Conservation (phyloP, 2,329 filamentous ascomycete genomes). For the Trichoderma simmonsii region DNA sequence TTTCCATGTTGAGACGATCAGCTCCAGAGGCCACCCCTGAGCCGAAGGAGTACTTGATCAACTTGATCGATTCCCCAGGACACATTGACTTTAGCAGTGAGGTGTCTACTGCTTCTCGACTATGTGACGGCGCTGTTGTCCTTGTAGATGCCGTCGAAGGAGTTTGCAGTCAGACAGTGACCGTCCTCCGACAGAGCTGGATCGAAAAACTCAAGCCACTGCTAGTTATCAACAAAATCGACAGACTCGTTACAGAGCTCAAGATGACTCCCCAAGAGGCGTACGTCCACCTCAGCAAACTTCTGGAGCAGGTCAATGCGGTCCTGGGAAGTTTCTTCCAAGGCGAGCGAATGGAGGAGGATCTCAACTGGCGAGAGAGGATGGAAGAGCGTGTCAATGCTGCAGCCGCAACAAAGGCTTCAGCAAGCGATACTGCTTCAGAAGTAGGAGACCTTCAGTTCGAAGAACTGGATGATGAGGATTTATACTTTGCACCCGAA, state of each 20-base stretch:
- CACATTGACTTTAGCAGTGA: constrained; percentile 99
- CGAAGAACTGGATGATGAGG: constrained; percentile 90
- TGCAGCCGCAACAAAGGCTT: constrained; percentile 61
- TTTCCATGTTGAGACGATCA: constrained; percentile 79
- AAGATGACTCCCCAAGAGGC: constrained; percentile 91
- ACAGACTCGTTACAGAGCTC: constrained; percentile 87
- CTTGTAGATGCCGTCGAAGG: constrained; percentile 96
- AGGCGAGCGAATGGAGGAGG: constrained; percentile 97
- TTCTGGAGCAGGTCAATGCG: constrained; percentile 94
- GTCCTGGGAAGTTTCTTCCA: constrained; percentile 97
- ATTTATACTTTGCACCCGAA: constrained; percentile 96
- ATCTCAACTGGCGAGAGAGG: constrained; percentile 89
- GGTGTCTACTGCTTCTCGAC: constrained; percentile 88
- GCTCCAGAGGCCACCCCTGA: constrained; percentile 65
- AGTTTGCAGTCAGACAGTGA: constrained; percentile 97
- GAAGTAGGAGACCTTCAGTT: constrained; percentile 61
- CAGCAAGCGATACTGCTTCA: constrained; percentile 46
- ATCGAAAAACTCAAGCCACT: constrained; percentile 92
- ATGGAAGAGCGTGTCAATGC: constrained; percentile 84
- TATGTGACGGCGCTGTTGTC: constrained; percentile 93
- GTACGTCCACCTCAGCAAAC: constrained; percentile 81
- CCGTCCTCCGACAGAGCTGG: constrained; percentile 92
- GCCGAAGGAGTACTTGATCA: constrained; percentile 89
- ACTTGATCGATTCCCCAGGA: constrained; percentile 94
- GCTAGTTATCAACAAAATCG: constrained; percentile 97